Percentiles rank a stretch among this genome's conserved stretches.
phyloP scores from a whole-genome alignment of 352 stramenopile species.

The Globisporangium megalacanthum region DNA sequence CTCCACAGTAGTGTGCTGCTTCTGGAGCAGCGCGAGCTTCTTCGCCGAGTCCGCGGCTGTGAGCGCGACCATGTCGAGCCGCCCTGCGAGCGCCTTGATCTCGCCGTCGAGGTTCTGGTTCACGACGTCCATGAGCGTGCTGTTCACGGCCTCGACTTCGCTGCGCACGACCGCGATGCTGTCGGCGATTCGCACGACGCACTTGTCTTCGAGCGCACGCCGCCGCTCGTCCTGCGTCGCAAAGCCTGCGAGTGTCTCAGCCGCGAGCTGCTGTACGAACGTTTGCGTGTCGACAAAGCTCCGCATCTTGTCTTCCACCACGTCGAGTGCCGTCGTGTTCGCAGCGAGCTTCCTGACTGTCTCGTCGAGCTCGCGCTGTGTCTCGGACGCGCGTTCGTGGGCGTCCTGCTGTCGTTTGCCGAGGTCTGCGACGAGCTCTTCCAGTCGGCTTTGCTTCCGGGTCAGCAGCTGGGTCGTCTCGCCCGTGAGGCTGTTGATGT shows the following conservation, averaged over 20 bases:
- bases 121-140: conserved; percentile 43
- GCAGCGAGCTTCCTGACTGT: conserved; percentile 44
- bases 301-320: conserved; percentile 45
- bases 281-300: conserved; percentile 58
- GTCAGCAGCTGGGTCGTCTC: conserved; percentile 54
- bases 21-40: conserved; percentile 52
- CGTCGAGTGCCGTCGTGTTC: conserved; percentile 28
- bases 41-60: conserved; percentile 44
- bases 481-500: conserved; percentile 74
- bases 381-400: conserved; percentile 27
- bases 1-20: conserved; percentile 43
- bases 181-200: conserved; percentile 53
- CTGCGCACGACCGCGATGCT: conserved; percentile 36
- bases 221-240: conserved; percentile 38
- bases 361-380: conserved; percentile 47
- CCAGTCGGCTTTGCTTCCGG: conserved; percentile 41
- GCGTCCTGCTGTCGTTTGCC: conserved; percentile 39
- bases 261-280: conserved; percentile 29
- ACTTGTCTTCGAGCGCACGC: conserved; percentile 39
- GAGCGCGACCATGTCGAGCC: conserved; percentile 54
- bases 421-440: conserved; percentile 58
- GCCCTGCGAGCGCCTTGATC: conserved; percentile 39
- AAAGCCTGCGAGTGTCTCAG: conserved; percentile 35
- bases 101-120: conserved; percentile 55
- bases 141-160: conserved; percentile 47